Evolutionary conservation across 805 yeast genomes (phyloP), one percentile per base, ranked within the genome.

Genomic region (Yarrowia alimentaria): DNA sequence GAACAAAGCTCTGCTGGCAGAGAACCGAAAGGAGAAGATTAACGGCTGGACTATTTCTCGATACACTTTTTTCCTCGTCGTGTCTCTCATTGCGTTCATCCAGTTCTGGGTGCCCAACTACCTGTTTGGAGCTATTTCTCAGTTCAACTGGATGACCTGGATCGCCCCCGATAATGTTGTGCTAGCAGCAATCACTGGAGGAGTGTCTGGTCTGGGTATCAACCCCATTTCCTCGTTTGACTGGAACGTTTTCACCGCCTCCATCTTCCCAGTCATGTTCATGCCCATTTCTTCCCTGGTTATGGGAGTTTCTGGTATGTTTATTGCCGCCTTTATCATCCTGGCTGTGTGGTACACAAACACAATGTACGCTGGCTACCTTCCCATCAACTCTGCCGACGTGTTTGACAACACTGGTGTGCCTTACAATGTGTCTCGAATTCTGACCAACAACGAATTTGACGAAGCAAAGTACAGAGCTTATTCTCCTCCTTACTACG

Each of bases 91-190:
- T 11, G 63, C 73, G 19, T 80, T 80, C 57, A 54, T 73, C 2
- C 82, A 81, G 75, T 78, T 78, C 60, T 81, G 83, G 80, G 66
- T 83, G 56, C 87, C 88, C 3, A 83, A 81, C 51, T 81, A 70
- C 59, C 68, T 84, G 16, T 37, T 37, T 12, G 17, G n/a, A 16
- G 43, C 43, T n/a, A 69, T 83, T 51, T 71, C 80, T 0, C 75
- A 76, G 57, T 84, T 85, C 65, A 76, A 72, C 57, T 80, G 84
- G 85, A 69, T 76, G 57, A 70, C 77, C 6, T 79, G 83, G 83
- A 78, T 78, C 40, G 64, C 65, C 4, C 83, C 81, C 12, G 53
- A 70, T 31, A 77, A 76, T 58, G 67, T 72, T 51, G 70, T 72
- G 55, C 61, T 79, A 48, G 76, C 78, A 11, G 59, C 63, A 4